A percentile compares a stretch with the other conserved stretches of the same genome.
Conservation (phyloP, 352 stramenopile genomes). For the Phytophthora litchii region DNA sequence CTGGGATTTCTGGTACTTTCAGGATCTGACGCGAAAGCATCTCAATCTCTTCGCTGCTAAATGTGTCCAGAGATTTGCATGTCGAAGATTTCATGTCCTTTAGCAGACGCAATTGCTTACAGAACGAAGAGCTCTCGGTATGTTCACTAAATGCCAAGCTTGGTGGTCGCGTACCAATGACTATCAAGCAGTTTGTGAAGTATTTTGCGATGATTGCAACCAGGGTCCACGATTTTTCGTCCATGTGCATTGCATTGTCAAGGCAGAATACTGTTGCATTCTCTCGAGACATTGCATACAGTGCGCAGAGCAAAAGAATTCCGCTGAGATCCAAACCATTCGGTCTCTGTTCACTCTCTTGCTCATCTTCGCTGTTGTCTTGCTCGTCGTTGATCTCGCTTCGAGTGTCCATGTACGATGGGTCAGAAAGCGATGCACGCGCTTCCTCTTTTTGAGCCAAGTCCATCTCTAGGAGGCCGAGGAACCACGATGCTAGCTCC, state of each 20-base stretch:
- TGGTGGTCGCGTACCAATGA: conserved; percentile 73
- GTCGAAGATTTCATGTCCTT: conserved; percentile 69
- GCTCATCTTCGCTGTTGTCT: conserved; percentile 34
- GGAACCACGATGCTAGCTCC: conserved; percentile 75
- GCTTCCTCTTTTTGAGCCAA: conserved; percentile 43
- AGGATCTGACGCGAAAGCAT: conserved; percentile 69
- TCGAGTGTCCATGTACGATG: background rate
- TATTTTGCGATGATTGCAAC: conserved; percentile 84
- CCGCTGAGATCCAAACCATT: conserved; percentile 72
- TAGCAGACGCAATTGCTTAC: conserved; percentile 74
- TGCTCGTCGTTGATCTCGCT: conserved; percentile 12
- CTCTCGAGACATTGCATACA: conserved; percentile 80
- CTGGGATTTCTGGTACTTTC: conserved; percentile 60
- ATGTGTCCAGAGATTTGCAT: conserved; percentile 53
- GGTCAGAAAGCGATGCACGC: conserved; percentile 15
- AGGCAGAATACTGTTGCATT: conserved; percentile 76
- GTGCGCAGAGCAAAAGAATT: conserved; percentile 75
- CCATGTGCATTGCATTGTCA: conserved; percentile 89
- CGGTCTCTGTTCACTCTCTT: conserved; percentile 65
- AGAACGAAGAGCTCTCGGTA: conserved; percentile 78
- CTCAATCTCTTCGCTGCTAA: conserved; percentile 63
- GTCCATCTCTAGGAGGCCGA: conserved; percentile 70
- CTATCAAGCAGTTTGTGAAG: conserved; percentile 85
- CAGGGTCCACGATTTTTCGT: conserved; percentile 87
- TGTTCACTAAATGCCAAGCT: conserved; percentile 69